Evolutionary conservation across 441 rosid species (phyloP).

Genomic region (Gossypium armourianum): DNA sequence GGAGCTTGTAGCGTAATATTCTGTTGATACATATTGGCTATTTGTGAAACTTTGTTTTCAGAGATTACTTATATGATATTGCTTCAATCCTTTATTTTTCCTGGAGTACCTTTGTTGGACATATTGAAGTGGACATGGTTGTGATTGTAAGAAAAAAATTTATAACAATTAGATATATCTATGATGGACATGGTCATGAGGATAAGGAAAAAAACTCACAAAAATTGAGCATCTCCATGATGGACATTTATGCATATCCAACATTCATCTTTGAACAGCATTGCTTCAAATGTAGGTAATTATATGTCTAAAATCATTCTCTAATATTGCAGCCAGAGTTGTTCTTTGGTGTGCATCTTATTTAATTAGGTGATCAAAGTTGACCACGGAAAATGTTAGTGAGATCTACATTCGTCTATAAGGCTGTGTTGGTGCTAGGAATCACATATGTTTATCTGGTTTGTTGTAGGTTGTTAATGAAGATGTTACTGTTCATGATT

Average conservation of each 20-base stretch:
- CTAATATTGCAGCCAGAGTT: not conserved
- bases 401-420: not conserved
- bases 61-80: conserved; percentile 4
- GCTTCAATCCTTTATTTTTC: conserved; percentile 3
- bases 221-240: not conserved
- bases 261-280: not conserved
- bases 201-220: not conserved
- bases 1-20: not conserved
- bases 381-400: not conserved
- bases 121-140: not conserved
- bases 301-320: not conserved
- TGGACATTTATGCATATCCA: not conserved
- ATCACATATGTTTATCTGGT: conserved; percentile 11
- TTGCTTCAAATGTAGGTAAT: not conserved
- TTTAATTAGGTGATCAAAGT: not conserved
- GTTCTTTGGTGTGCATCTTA: not conserved
- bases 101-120: not conserved
- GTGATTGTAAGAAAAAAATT: not conserved
- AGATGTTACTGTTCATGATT: conserved; percentile 54
- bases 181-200: not conserved
- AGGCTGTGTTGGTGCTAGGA: conserved; percentile 5
- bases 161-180: not conserved
- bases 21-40: conserved; percentile 7
- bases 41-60: conserved; percentile 2
- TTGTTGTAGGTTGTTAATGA: conserved; percentile 53